A percentile compares a stretch with the other conserved stretches of the same genome.
These are phyloP conservation scores for Brassica hybrid DNA, from an alignment of 441 rosid species.

Conservation along the genomic window DNA sequence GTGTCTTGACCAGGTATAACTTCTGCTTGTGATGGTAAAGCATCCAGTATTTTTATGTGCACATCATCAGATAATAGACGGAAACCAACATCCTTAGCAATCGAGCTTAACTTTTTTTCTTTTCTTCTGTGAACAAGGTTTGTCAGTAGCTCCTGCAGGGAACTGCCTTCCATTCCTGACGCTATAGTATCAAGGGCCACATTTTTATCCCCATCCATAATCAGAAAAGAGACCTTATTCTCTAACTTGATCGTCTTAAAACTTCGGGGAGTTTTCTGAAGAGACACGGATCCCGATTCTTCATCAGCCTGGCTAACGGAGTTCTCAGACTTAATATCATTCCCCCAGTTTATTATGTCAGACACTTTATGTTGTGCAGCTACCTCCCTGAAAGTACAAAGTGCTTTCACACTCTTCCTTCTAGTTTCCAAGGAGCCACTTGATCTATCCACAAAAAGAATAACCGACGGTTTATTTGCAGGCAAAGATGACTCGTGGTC, in stretches of 20 bases:
- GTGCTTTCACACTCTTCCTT: constrained; percentile 71
- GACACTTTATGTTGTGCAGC: constrained; percentile 54
- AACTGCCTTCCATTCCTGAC: constrained; percentile 66
- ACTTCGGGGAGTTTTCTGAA: constrained; percentile 50
- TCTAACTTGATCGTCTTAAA: constrained; percentile 56
- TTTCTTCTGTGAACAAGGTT: constrained; percentile 70
- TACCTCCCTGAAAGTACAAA: constrained; percentile 64
- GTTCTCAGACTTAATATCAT: constrained; percentile 44
- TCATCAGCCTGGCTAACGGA: constrained; percentile 46
- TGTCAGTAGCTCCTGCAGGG: constrained; percentile 73
- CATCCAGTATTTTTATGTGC: constrained; percentile 54
- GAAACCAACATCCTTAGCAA: constrained; percentile 91
- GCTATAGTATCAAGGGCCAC: constrained; percentile 56
- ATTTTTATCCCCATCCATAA: constrained; percentile 70
- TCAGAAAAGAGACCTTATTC: constrained; percentile 77
- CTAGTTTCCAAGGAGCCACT: constrained; percentile 60
- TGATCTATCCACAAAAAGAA: constrained; percentile 91
- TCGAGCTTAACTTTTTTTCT: constrained; percentile 66
- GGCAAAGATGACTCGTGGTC: constrained; percentile 64
- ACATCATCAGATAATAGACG: constrained; percentile 82
- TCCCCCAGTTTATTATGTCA: constrained; percentile 43
- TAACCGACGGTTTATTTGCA: constrained; percentile 71
- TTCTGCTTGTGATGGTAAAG: constrained; percentile 48
- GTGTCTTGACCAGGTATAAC: constrained; percentile 52
- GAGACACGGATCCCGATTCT: constrained; percentile 47